Evolutionary conservation across 108 stramenopile species (phyloP).

Genomic region (Thalassiosira profunda): DNA sequence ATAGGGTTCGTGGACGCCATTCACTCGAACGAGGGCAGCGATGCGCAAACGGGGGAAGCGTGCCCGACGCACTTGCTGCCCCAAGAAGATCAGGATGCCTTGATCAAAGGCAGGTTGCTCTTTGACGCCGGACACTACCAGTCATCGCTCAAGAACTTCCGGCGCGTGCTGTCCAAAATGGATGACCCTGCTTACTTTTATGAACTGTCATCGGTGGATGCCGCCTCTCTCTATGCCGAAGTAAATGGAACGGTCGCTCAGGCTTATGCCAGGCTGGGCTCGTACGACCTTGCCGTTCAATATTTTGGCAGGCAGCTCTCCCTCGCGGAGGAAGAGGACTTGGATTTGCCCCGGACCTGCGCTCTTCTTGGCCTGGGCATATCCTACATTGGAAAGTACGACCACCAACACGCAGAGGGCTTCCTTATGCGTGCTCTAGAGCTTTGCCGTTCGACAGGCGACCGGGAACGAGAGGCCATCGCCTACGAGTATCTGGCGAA

Average conservation of each 20-base stretch:
- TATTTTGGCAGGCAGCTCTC: conserved; percentile 19
- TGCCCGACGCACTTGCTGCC: neutral
- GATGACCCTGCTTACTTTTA: conserved; percentile 1
- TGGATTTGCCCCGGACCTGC: neutral
- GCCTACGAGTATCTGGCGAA: conserved; percentile 28
- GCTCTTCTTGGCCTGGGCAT: conserved; percentile 35
- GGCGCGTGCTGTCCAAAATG: conserved; percentile 9
- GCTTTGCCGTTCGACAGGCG: conserved; percentile 13
- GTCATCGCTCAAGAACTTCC: conserved; percentile 16
- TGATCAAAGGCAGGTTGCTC: conserved; percentile 19
- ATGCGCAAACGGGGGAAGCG: neutral
- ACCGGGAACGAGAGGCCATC: conserved; percentile 14
- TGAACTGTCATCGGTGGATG: neutral
- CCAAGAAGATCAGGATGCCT: conserved; percentile 5
- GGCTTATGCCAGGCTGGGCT: conserved; percentile 6
- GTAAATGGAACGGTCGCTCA: conserved; percentile 23
- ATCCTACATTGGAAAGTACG: conserved; percentile 41
- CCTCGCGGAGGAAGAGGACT: conserved; percentile 34
- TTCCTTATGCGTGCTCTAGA: conserved; percentile 32
- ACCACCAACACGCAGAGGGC: conserved; percentile 24
- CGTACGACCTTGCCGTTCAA: conserved; percentile 24
- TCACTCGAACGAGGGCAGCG: neutral
- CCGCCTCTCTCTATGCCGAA: conserved; percentile 10
- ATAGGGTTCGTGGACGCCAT: neutral
- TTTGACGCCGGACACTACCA: conserved; percentile 11